phyloP scores from a whole-genome alignment of 1,284 basidiomycete species.

The Stygiomarasmius scandens region DNA sequence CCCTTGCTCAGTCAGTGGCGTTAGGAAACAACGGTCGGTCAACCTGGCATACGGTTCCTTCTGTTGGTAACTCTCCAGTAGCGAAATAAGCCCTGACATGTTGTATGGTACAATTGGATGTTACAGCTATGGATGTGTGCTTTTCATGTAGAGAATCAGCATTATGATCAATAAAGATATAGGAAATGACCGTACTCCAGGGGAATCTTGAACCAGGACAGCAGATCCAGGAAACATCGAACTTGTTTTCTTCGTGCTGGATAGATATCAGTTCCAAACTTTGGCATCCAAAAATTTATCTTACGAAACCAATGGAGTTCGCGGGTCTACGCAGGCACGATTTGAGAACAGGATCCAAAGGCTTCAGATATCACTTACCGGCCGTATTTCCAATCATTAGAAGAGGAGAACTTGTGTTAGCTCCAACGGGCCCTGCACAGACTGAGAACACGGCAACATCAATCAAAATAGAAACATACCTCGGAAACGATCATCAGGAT shows the following conservation, averaged over 20 bases:
- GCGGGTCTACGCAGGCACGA: slow-evolving; percentile 37
- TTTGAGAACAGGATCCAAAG: background rate
- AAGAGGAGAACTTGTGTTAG: slow-evolving; percentile 24
- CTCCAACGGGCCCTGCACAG: slow-evolving; percentile 20
- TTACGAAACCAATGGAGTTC: slow-evolving; percentile 37
- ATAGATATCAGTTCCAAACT: background rate
- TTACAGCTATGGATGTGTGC: slow-evolving; percentile 44
- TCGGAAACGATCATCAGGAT: slow-evolving; percentile 33
- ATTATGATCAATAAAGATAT: background rate
- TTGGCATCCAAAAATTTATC: slow-evolving; percentile 8
- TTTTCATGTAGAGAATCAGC: slow-evolving; percentile 20
- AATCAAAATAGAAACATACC: slow-evolving; percentile 19
- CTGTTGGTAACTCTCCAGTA: slow-evolving; percentile 41
- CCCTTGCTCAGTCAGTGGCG: no score
- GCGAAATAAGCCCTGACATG: slow-evolving; percentile 44
- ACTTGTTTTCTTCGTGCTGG: slow-evolving; percentile 43
- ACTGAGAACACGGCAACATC: background rate
- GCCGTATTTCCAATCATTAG: slow-evolving; percentile 24
- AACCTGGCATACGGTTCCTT: slow-evolving; percentile 42
- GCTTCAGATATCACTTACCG: slow-evolving; percentile 9
- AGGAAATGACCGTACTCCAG: slow-evolving; percentile 35
- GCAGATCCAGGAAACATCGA: slow-evolving; percentile 37
- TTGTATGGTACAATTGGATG: slow-evolving; percentile 46
- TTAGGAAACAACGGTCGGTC: slow-evolving; percentile 12
- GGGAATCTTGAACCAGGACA: slow-evolving; percentile 45